Evolutionary conservation across 148 eudicot species (phyloP).

Genomic region (Pouteria glomerata): DNA sequence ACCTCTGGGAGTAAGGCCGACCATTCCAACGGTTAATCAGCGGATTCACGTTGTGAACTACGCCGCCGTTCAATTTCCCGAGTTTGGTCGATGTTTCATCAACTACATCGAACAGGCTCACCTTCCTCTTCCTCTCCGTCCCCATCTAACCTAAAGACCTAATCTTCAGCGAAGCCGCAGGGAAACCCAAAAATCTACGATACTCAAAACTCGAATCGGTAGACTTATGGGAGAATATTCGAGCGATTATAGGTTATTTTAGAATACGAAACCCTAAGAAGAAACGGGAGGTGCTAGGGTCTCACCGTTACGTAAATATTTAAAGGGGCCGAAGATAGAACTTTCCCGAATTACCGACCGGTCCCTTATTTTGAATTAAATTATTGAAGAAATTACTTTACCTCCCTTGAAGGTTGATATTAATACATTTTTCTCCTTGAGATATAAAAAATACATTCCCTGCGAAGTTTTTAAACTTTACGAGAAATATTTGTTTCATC

Average conservation of each 20-base stretch:
- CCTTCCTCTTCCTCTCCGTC: constrained; percentile 94
- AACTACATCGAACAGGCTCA: constrained; percentile 85
- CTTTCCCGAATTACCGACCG: neutral
- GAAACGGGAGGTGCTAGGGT: neutral
- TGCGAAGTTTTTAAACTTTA: neutral
- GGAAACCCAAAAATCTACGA: neutral
- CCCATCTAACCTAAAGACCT: constrained; percentile 37
- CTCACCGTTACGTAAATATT: neutral
- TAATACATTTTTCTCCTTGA: neutral
- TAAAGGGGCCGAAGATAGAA: neutral
- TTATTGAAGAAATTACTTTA: neutral
- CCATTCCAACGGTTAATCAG: constrained; percentile 73
- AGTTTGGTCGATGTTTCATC: constrained; percentile 46
- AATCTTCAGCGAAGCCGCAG: neutral
- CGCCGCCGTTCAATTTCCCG: constrained; percentile 36
- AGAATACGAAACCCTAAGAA: constrained; percentile 19
- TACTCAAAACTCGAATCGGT: neutral
- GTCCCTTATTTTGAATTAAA: neutral
- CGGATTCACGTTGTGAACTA: constrained; percentile 15
- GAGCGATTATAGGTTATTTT: neutral
- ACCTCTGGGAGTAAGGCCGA: constrained; percentile 54
- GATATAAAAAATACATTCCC: no score
- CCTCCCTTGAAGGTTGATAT: neutral
- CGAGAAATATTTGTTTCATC: no score
- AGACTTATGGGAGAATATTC: neutral